These are phyloP conservation scores for Lizonia empirigonia DNA, from an alignment of 2,329 filamentous ascomycete species.

Conservation along the genomic window DNA sequence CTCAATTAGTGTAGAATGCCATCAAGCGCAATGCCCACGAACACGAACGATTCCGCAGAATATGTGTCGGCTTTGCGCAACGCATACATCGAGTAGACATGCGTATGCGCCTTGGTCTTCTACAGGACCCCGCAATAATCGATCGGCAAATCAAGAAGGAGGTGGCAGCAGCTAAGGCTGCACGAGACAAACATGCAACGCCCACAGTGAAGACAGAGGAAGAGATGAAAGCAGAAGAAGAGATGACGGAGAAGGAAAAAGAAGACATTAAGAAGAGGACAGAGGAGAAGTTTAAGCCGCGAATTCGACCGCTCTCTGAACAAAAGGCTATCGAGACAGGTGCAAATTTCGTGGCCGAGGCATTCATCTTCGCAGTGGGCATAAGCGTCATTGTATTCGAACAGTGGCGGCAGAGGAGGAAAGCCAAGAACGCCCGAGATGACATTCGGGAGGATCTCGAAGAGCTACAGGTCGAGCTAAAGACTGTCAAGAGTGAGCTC, in stretches of 20 bases:
- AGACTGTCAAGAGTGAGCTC: slow-evolving; percentile 47
- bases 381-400: slow-evolving; percentile 68
- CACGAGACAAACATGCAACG: slow-evolving; percentile 56
- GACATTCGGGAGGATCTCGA: slow-evolving; percentile 65
- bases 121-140: slow-evolving; percentile 65
- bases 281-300: slow-evolving; percentile 52
- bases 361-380: slow-evolving; percentile 69
- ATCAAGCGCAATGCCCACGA: slow-evolving; percentile 72
- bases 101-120: slow-evolving; percentile 68
- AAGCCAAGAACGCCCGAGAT: slow-evolving; percentile 64
- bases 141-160: slow-evolving; percentile 59
- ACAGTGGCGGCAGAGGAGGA: slow-evolving; percentile 64
- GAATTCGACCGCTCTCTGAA: slow-evolving; percentile 68
- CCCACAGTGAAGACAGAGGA: slow-evolving; percentile 68
- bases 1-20: slow-evolving; percentile 57
- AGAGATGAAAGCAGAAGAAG: slow-evolving; percentile 62
- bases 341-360: slow-evolving; percentile 71
- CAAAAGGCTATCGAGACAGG: slow-evolving; percentile 71
- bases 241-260: slow-evolving; percentile 54
- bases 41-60: slow-evolving; percentile 67
- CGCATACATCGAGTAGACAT: slow-evolving; percentile 69
- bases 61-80: slow-evolving; percentile 68
- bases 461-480: slow-evolving; percentile 59
- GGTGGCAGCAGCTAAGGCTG: slow-evolving; percentile 61
- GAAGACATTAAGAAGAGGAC: slow-evolving; percentile 54